A percentile compares a stretch with the other conserved stretches of the same genome.
Evolutionary conservation across 768 basidiomycete genomes (phyloP).

Genomic region (Naematelia encephala): DNA sequence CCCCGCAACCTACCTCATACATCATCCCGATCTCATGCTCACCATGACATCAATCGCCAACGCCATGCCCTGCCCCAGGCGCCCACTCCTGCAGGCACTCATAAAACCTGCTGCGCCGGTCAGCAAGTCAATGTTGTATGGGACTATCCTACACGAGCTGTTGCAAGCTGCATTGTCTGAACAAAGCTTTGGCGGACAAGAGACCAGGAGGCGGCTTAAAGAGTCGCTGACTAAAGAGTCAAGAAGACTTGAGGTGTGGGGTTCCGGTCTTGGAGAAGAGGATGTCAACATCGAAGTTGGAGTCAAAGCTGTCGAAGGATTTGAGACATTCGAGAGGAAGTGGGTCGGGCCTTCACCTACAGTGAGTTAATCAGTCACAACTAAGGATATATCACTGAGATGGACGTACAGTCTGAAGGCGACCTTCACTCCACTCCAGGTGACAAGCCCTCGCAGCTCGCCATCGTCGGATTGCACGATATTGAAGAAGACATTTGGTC

Average conservation of each 20-base stretch:
- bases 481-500: constrained; percentile 98
- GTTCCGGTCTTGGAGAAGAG: constrained; percentile 43
- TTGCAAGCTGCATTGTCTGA: constrained; percentile 71
- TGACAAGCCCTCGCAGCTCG: constrained; percentile 57
- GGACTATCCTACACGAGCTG: constrained; percentile 88
- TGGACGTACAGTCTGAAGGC: constrained; percentile 58
- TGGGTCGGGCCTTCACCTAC: constrained; percentile 64
- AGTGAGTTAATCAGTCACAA: constrained; percentile 56
- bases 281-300: constrained; percentile 49
- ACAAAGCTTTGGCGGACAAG: constrained; percentile 38
- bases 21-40: constrained; percentile 86
- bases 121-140: constrained; percentile 63
- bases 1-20: constrained; percentile 64
- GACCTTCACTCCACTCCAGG: constrained; percentile 65
- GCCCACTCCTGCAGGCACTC: constrained; percentile 66
- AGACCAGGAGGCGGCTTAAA: constrained; percentile 29
- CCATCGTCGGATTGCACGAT: constrained; percentile 72
- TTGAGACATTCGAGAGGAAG: constrained; percentile 50
- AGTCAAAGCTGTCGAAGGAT: constrained; percentile 45
- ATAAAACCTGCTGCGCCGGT: constrained; percentile 58
- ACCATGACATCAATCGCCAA: constrained; percentile 86
- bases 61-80: constrained; percentile 76
- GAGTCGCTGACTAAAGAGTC: constrained; percentile 40
- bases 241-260: constrained; percentile 48
- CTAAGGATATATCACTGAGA: constrained; percentile 2